Percentiles rank a stretch among this genome's conserved stretches.
Conservation (phyloP, 73 alveolate species). For the Durusdinium trenchii region DNA sequence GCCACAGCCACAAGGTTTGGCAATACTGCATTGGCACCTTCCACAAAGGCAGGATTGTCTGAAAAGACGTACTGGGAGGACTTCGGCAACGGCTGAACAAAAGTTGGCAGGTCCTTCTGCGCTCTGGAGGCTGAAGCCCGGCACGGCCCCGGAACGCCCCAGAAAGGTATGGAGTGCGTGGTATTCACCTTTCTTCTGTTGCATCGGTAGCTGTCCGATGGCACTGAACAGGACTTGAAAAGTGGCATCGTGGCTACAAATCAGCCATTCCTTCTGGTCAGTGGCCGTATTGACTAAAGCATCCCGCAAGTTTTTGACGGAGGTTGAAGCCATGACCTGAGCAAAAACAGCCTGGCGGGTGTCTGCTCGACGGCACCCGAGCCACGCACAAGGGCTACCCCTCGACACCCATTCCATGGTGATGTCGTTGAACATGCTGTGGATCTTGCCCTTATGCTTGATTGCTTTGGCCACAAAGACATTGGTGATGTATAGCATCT, state of each 20-base stretch:
- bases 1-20: constrained; percentile 3
- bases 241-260: constrained; percentile 23
- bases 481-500: neutral
- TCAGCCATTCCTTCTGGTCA: neutral
- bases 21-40: neutral
- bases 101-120: neutral
- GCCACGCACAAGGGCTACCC: neutral
- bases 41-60: neutral
- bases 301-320: neutral
- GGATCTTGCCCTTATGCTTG: neutral
- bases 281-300: neutral
- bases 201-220: neutral
- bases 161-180: constrained; percentile 37
- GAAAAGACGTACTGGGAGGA: constrained; percentile 4
- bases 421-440: neutral
- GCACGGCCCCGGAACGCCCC: neutral
- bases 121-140: constrained; percentile 32
- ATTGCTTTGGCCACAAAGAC: constrained; percentile 16
- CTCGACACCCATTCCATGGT: neutral
- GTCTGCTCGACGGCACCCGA: neutral
- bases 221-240: neutral
- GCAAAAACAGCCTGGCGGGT: neutral
- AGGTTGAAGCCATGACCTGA: neutral
- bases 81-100: neutral
- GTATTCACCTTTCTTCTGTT: neutral